These are phyloP conservation scores for Boletus reticulatus DNA, from an alignment of 768 basidiomycete genomes.

Conservation along the genomic window DNA sequence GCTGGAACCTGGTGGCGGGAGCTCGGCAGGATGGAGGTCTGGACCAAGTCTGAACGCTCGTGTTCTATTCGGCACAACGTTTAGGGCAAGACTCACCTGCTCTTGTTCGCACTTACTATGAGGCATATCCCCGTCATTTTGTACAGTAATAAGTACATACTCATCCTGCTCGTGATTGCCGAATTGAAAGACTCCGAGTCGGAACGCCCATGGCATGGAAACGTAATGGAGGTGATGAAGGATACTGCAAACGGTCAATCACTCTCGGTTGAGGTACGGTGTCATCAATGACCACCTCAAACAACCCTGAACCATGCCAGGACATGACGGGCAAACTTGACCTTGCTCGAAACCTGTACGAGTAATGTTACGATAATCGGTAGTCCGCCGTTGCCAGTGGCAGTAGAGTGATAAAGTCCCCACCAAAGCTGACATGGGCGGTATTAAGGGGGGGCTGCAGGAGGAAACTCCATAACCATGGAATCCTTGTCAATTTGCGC, in stretches of 20 bases:
- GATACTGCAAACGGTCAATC: not conserved
- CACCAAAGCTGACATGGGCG: too few species aligned
- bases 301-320: not conserved
- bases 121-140: too few species aligned
- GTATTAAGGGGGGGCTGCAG: too few species aligned
- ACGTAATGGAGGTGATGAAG: not conserved
- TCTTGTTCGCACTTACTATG: too few species aligned
- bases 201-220: not conserved
- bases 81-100: too few species aligned
- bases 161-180: not conserved
- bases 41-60: too few species aligned
- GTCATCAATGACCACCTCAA: not conserved
- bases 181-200: not conserved
- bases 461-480: constrained; percentile 9
- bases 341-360: constrained; percentile 3
- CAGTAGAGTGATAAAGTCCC: not conserved
- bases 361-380: not conserved
- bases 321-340: constrained; percentile 6
- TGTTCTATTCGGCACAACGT: too few species aligned
- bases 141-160: too few species aligned
- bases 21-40: too few species aligned
- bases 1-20: not conserved
- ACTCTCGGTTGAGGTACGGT: too few species aligned
- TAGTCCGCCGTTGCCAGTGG: not conserved
- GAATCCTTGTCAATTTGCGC: not conserved